A percentile compares a stretch with the other conserved stretches of the same genome.
Evolutionary conservation across 202 grass and related monocot genomes (phyloP).

Genomic region (Zizania palustris): DNA sequence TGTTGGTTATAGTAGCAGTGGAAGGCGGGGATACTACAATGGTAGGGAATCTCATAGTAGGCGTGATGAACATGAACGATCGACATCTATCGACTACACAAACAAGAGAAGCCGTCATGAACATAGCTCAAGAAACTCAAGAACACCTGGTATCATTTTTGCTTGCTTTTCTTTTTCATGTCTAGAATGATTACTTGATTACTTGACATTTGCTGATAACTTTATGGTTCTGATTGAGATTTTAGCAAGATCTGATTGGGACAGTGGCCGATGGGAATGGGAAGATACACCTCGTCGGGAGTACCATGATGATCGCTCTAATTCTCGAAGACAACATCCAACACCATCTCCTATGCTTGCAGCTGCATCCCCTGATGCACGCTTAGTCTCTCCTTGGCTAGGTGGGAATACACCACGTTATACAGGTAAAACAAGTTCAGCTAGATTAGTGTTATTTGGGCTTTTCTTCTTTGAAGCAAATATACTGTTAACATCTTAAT

Average conservation of each 20-base stretch:
- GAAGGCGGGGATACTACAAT: conserved; percentile 58
- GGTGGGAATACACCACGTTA: conserved; percentile 67
- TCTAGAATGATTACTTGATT: neutral
- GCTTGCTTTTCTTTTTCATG: conserved; percentile 34
- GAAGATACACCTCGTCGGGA: conserved; percentile 84
- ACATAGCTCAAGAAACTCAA: conserved; percentile 64
- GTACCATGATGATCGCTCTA: conserved; percentile 57
- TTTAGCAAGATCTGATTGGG: conserved; percentile 85
- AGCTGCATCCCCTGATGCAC: conserved; percentile 94
- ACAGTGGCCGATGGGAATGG: conserved; percentile 89
- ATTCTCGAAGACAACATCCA: conserved; percentile 59
- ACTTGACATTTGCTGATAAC: conserved; percentile 21
- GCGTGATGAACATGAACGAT: conserved; percentile 56
- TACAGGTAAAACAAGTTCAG: conserved; percentile 47
- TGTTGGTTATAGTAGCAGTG: conserved; percentile 50
- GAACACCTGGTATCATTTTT: conserved; percentile 62
- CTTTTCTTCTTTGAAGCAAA: conserved; percentile 34
- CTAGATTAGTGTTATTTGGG: conserved; percentile 22
- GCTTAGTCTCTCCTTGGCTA: conserved; percentile 89
- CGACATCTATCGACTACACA: conserved; percentile 45
- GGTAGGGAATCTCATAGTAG: conserved; percentile 57
- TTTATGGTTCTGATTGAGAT: conserved; percentile 17
- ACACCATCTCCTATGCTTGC: conserved; percentile 77
- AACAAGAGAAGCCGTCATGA: conserved; percentile 74
- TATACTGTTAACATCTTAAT: conserved; percentile 15